phyloP scores from a whole-genome alignment of 2,329 filamentous ascomycete genomes.

The Didymella sp. region DNA sequence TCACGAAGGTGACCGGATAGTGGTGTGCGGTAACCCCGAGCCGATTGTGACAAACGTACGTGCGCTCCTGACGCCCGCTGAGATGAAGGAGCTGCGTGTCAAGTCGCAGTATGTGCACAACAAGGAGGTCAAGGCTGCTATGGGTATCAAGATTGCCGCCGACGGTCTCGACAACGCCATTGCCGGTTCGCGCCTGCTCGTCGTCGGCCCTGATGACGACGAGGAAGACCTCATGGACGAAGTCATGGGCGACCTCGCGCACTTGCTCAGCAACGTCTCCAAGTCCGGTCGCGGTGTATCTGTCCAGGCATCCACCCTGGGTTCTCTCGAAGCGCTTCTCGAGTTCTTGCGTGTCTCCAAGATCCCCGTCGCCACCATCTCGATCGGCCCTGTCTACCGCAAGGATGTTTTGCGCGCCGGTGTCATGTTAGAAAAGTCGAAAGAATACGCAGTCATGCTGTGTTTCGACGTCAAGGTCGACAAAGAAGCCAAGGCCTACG shows the following conservation, averaged over 20 bases:
- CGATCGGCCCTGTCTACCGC: slow-evolving; percentile 97
- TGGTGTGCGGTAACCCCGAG: slow-evolving; percentile 95
- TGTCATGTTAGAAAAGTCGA: slow-evolving; percentile 94
- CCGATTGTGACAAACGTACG: slow-evolving; percentile 94
- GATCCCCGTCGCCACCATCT: slow-evolving; percentile 96
- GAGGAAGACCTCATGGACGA: slow-evolving; percentile 97
- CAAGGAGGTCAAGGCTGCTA: slow-evolving; percentile 97
- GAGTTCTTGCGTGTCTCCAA: slow-evolving; percentile 96
- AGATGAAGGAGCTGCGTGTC: slow-evolving; percentile 90
- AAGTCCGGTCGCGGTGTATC: slow-evolving; percentile 93
- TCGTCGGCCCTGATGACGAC: slow-evolving; percentile 93
- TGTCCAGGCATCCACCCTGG: slow-evolving; percentile 95
- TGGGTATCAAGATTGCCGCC: slow-evolving; percentile 98
- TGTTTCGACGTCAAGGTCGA: slow-evolving; percentile 99
- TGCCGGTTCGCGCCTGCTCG: slow-evolving; percentile 90
- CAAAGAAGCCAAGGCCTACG: slow-evolving; percentile 90
- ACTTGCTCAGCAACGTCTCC: slow-evolving; percentile 87
- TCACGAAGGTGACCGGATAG: slow-evolving; percentile 90
- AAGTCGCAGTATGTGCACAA: slow-evolving; percentile 98
- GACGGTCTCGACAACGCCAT: slow-evolving; percentile 96
- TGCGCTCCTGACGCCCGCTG: slow-evolving; percentile 89
- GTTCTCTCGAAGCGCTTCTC: slow-evolving; percentile 92
- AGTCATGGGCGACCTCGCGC: slow-evolving; percentile 92
- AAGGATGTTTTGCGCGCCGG: slow-evolving; percentile 94
- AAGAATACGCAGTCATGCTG: slow-evolving; percentile 97